Base-by-base conservation (phyloP, 257 asterid genomes). In the Anisodus acutangulus region DNA sequence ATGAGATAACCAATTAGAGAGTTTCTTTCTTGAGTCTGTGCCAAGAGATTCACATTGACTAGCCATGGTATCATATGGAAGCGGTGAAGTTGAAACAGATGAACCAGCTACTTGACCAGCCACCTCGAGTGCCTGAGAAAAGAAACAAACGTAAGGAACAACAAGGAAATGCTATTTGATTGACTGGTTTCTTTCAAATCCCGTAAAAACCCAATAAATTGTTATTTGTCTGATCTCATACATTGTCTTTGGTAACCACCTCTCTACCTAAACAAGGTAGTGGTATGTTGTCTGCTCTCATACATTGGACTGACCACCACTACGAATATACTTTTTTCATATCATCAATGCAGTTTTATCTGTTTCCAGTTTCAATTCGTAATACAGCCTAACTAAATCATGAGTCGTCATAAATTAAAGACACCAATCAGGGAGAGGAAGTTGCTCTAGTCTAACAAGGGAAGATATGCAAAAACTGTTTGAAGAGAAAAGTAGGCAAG, bases 21-120 rank as follows among this genome's bases (percentile, higher is more conserved):
- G 98, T 91, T 95, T 97, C 91, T 93, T 97, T 84, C 99, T 90
- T 0, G 98, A 84, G 89, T 97, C 99, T 0, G 90, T 89, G 26
- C 98, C 97, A 12, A 97, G 92, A 81, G 96, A 88, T 83, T 97
- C 98, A 9, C 99, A 97, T 85, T 97, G 98, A 85, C 92, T 91
- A 79, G 98, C 90, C 93, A 97, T 93, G 59, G 97, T 60, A 78
- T 94, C 92, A 87, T 92, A 97, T 13, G 98, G 98, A 84, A 95
- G 97, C 17, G 98, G 99, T 37, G 98, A 95, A 17, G 99, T 93
- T 66, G 98, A 97, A 45, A 97, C 88, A 7, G 93, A 88, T 67
- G 98, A 84, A 83, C 99, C 98, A n/a, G 98, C 99, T 49, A 97
- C 99, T 87, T 97, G 98, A 66, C 99, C 97, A 55, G 99, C 99